Base-by-base conservation (phyloP, 306 rosid species). In the Herpetospermum pedunculosum region DNA sequence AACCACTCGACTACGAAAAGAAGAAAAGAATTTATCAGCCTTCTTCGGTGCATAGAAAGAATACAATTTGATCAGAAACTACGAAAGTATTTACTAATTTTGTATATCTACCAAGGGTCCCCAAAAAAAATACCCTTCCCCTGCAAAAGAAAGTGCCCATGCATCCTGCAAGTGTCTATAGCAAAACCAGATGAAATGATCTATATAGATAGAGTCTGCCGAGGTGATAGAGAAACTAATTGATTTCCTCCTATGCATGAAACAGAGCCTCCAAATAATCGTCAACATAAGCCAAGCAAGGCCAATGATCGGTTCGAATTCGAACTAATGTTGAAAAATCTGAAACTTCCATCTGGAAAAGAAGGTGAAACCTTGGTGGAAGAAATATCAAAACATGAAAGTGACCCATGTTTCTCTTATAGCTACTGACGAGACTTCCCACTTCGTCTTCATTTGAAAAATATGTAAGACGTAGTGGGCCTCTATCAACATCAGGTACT, bases 341-440 rank as follows among this genome's bases (percentile, higher is more conserved):
- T 6, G 86, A 86, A 29, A 94, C 98, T 83, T 91, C 98, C 96
- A 91, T 86, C 77, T 89, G 91, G 81, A 94, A 86, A 85, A 94
- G 98, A 63, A 94, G 96, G 90, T 94, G 98, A 78, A 87, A 91
- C 84, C 95, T 82, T 0, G 98, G 98, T 30, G 98, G 98, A 83
- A 94, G 97, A 85, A 89, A 89, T 83, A 94, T 89, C 77, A 94
- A 84, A 74, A 94, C 70, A 44, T 70, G 90, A 60, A 91, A 84
- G 83, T 82, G 77, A 28, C 97, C 97, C 86, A 91, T 65, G 74
- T 81, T 83, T 83, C 85, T 82, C 83, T 83, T 89, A 57, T 84
- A 73, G 38, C 79, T 79, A 74, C 43, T 76, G 76, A 84, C 70
- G 46, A 30, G 16, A 53, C 68, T 54, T 19, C 80, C 91, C 75